Evolutionary conservation across 2,329 filamentous ascomycete genomes (phyloP).

Genomic region (Drechslerella coelobrocha): DNA sequence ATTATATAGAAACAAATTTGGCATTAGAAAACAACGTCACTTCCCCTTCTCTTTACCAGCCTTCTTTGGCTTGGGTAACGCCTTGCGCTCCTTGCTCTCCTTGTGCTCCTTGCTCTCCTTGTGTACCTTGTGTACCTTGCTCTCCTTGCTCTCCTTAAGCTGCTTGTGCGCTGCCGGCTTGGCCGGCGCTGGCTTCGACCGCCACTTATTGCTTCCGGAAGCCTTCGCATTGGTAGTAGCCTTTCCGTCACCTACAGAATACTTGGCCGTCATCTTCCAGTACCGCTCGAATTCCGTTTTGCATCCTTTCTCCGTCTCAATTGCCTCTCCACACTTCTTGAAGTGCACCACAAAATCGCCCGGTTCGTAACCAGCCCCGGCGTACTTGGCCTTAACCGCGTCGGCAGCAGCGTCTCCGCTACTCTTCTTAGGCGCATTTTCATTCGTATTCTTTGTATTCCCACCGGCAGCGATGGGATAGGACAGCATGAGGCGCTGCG

Average conservation of each 20-base stretch:
- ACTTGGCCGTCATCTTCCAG: slow-evolving; percentile 56
- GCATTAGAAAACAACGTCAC: too few species aligned
- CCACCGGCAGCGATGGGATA: slow-evolving; percentile 62
- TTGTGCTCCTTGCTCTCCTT: too few species aligned
- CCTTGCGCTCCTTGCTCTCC: too few species aligned
- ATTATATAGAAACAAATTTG: too few species aligned
- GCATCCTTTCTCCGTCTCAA: slow-evolving; percentile 67
- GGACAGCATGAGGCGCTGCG: slow-evolving; percentile 81
- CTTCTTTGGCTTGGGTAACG: too few species aligned
- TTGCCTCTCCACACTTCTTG: slow-evolving; percentile 69
- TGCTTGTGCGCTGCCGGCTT: too few species aligned
- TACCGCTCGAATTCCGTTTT: slow-evolving; percentile 72
- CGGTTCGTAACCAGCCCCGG: slow-evolving; percentile 70
- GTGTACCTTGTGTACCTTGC: too few species aligned
- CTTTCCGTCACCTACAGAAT: slow-evolving; percentile 10
- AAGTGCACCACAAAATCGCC: slow-evolving; percentile 87
- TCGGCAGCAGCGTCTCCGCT: slow-evolving; percentile 53
- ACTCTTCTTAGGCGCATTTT: slow-evolving; percentile 58
- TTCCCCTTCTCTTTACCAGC: too few species aligned
- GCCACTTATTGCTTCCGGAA: slow-evolving; percentile 57
- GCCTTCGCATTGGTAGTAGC: not conserved
- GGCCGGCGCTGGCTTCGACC: not conserved
- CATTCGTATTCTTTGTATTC: slow-evolving; percentile 57
- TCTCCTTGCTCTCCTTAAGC: too few species aligned
- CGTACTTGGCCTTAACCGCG: slow-evolving; percentile 28